Percentiles rank a stretch among this genome's conserved stretches.
phyloP scores from a whole-genome alignment of 2,329 filamentous ascomycete genomes.

The Paraphoma sp. region DNA sequence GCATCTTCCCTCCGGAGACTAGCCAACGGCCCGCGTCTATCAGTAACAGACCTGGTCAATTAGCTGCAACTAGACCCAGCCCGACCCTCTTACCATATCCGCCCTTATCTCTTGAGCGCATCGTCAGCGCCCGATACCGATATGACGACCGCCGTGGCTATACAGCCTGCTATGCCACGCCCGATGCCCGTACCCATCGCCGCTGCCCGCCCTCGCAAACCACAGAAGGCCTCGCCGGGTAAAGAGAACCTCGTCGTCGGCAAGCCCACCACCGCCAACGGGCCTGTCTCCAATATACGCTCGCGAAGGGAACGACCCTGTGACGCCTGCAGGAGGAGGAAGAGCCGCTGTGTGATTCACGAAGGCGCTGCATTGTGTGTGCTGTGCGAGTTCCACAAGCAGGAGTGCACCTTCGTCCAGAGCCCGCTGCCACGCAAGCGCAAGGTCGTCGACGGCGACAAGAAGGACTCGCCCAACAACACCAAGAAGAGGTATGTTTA shows the following conservation, averaged over 20 bases:
- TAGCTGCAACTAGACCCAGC: slow-evolving; percentile 27
- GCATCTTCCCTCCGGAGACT: slow-evolving; percentile 28
- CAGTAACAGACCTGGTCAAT: slow-evolving; percentile 23
- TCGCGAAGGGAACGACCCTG: slow-evolving; percentile 52
- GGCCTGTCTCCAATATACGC: slow-evolving; percentile 47
- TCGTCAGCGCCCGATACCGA: slow-evolving; percentile 33
- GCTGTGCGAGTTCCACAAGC: slow-evolving; percentile 77
- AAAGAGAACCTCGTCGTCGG: slow-evolving; percentile 52
- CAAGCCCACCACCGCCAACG: slow-evolving; percentile 45
- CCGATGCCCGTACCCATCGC: slow-evolving; percentile 54
- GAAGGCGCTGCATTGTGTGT: slow-evolving; percentile 76
- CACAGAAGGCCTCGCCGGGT: slow-evolving; percentile 48
- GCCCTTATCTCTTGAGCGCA: slow-evolving; percentile 38
- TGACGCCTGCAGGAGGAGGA: slow-evolving; percentile 76
- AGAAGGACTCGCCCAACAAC: slow-evolving; percentile 63
- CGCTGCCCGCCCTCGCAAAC: slow-evolving; percentile 52
- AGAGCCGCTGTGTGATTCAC: slow-evolving; percentile 78
- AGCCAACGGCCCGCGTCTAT: slow-evolving; percentile 41
- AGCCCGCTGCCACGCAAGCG: slow-evolving; percentile 81
- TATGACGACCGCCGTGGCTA: slow-evolving; percentile 58
- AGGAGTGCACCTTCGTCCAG: slow-evolving; percentile 79
- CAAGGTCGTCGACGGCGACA: slow-evolving; percentile 71
- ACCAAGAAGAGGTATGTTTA: slow-evolving; percentile 71
- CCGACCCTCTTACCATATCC: slow-evolving; percentile 24
- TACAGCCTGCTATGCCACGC: slow-evolving; percentile 54